Evolutionary conservation across 495 filamentous ascomycete species (phyloP), one percentile per base, ranked within the genome.

Genomic region (Neurospora sp.): DNA sequence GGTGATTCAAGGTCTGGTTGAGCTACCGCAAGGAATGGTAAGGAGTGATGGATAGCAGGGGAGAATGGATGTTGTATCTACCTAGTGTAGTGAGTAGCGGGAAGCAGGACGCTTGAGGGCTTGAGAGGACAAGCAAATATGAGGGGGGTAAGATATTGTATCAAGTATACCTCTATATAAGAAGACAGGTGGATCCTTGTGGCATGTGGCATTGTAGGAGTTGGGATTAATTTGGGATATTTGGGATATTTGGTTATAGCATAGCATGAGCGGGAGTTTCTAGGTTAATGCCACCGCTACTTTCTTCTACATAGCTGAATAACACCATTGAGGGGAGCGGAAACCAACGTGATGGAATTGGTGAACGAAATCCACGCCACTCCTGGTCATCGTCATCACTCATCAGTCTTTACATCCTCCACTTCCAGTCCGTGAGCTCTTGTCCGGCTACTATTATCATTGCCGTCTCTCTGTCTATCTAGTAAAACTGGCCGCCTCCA

Each of bases 1-100:
- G 28, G 54, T 7, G 21, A 10, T 17, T 62, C 45, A 0, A 9
- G 79, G 79, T 24, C 71, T 81, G 40, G 79, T 75, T 7, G 78
- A 59, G 3, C n/a, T n/a, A n/a, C n/a, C n/a, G n/a, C 34, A 28
- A 28, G 24, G 24, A 28, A 28, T 28, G 24, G 24, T 28, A 2
- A 28, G 24, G 24, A 28, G 24, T 1, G 24, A 28, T 28, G 24
- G 24, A 28, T 28, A 2, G 24, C 0, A 28, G 24, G 24, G 24
- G 24, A 28, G 2, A 28, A 28, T 0, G 24, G 24, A 28, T 28
- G 24, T 28, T 28, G 24, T 28, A 2, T 28, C 0, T 28, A 28
- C 24, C 24, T 28, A 28, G 24, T n/a, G 3, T 34, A 39, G 38
- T 11, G 10, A 39, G 10, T 39, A 13, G 38, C 38, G 38, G 39